These are phyloP conservation scores for Leccinum arenicola DNA, from an alignment of 768 basidiomycete species.

Conservation along the genomic window DNA sequence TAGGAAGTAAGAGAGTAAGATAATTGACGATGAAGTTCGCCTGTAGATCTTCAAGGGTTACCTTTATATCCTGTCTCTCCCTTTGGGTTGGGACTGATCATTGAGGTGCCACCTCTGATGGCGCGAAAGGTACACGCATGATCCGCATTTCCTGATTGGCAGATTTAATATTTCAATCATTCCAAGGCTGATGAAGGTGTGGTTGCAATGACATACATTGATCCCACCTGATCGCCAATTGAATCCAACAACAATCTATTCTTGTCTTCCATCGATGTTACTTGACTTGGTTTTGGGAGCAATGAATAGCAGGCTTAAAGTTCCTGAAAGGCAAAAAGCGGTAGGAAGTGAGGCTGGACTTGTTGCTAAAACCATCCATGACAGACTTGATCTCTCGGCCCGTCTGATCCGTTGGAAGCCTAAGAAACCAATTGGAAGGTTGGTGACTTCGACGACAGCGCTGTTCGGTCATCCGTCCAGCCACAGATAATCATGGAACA, in stretches of 20 bases:
- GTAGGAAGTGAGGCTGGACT: neutral
- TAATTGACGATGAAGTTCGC: neutral
- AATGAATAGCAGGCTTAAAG: neutral
- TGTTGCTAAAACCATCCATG: neutral
- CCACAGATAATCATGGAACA: constrained; percentile 39
- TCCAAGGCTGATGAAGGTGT: neutral
- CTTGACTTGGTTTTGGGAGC: neutral
- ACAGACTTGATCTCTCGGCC: neutral
- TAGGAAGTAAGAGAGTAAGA: neutral
- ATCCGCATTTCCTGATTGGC: neutral
- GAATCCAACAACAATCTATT: neutral
- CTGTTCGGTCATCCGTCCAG: neutral
- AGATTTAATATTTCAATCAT: neutral
- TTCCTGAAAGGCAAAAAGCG: neutral
- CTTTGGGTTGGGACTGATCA: neutral
- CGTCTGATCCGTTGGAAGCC: neutral
- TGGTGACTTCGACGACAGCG: neutral
- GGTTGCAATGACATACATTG: neutral
- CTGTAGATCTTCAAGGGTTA: neutral
- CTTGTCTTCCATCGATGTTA: neutral
- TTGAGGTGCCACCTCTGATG: neutral
- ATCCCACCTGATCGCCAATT: neutral
- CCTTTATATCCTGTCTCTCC: neutral
- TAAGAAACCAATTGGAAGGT: neutral
- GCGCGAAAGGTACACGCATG: neutral